Evolutionary conservation across 73 alveolate genomes (phyloP).

Genomic region (Blepharisma japonicum): DNA sequence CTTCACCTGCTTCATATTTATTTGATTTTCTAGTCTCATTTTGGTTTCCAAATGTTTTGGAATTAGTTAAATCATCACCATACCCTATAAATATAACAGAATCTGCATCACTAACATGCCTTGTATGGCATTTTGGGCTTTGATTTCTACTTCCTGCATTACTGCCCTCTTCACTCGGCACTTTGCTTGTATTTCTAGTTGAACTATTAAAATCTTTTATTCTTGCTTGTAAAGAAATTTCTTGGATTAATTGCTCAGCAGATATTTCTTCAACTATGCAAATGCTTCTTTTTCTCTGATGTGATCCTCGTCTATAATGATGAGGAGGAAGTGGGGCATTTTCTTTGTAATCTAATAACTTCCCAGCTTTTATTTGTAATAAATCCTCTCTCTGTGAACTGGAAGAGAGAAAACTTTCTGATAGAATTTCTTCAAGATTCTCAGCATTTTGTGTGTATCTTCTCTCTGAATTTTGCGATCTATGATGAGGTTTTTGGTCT

Average conservation of each 20-base stretch:
- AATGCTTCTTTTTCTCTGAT: background rate
- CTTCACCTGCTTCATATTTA: too few species aligned
- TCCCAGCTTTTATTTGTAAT: too few species aligned
- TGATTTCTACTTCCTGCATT: background rate
- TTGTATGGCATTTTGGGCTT: background rate
- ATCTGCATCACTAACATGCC: slow-evolving; percentile 13
- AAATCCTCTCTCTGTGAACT: too few species aligned
- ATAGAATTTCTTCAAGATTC: background rate
- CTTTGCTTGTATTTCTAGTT: slow-evolving; percentile 11
- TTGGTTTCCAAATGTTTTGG: background rate
- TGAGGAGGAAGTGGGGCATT: background rate
- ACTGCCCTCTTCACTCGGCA: background rate
- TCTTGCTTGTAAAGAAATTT: background rate
- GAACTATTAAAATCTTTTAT: background rate
- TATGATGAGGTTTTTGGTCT: background rate
- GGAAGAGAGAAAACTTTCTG: too few species aligned
- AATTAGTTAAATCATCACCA: background rate
- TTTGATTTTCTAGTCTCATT: too few species aligned
- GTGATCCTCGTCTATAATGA: background rate
- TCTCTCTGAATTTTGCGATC: background rate
- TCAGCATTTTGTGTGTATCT: slow-evolving; percentile 3
- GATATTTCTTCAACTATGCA: background rate
- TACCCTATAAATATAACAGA: slow-evolving; percentile 2
- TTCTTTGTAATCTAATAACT: too few species aligned
- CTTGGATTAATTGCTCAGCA: background rate